phyloP scores from a whole-genome alignment of 345 rosid genomes.

The Salix caprea region DNA sequence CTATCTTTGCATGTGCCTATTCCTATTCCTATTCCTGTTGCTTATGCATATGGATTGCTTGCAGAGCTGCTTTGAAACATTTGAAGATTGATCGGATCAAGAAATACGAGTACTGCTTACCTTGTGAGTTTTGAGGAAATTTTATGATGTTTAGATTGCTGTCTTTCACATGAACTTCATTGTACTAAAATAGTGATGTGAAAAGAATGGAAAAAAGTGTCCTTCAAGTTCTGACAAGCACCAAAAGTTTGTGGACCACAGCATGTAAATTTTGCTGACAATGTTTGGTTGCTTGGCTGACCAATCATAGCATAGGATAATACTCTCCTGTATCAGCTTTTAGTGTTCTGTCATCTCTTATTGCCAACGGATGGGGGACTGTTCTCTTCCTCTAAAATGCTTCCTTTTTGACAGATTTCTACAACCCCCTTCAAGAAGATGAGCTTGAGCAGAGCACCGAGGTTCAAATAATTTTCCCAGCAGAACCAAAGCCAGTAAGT shows the following conservation, averaged over 20 bases:
- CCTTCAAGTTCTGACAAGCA: background rate
- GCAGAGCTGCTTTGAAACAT: constrained; percentile 86
- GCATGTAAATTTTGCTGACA: background rate
- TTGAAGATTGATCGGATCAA: constrained; percentile 83
- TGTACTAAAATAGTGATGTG: background rate
- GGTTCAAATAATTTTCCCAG: constrained; percentile 74
- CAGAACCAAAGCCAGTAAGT: constrained; percentile 78
- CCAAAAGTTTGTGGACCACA: background rate
- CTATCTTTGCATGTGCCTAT: background rate
- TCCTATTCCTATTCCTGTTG: background rate
- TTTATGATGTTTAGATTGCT: constrained; percentile 1
- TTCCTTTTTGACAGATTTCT: constrained; percentile 55
- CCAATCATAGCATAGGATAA: background rate
- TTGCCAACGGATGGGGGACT: background rate
- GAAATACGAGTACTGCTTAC: constrained; percentile 89
- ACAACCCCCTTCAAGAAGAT: constrained; percentile 83
- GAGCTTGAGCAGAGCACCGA: constrained; percentile 81
- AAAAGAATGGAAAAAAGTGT: background rate
- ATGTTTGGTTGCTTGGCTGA: background rate
- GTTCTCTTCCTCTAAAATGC: constrained; percentile 1
- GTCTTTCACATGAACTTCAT: background rate
- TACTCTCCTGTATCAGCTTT: background rate
- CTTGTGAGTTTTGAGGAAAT: constrained; percentile 61
- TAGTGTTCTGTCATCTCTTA: background rate
- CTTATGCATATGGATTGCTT: constrained; percentile 18